Evolutionary conservation across 257 asterid genomes (phyloP).

Genomic region (Orobanche coerulescens): DNA sequence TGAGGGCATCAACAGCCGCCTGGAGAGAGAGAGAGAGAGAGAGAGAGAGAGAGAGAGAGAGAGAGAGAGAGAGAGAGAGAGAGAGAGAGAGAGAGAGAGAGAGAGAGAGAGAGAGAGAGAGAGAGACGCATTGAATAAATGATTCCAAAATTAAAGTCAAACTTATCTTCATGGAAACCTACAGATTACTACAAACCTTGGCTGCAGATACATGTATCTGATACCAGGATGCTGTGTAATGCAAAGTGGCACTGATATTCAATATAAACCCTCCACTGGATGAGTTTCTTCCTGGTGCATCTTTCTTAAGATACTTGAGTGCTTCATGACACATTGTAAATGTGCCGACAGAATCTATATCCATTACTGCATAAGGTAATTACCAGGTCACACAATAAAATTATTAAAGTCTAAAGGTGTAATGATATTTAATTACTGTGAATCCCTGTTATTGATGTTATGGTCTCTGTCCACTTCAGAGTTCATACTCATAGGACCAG

Average conservation of each 20-base stretch:
- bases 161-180: slow-evolving; percentile 8
- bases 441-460: not conserved
- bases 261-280: slow-evolving; percentile 69
- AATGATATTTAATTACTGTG: not conserved
- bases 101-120: too few species aligned
- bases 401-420: slow-evolving; percentile 6
- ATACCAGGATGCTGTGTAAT: slow-evolving; percentile 87
- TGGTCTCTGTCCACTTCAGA: not conserved
- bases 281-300: slow-evolving; percentile 46
- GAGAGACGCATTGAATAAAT: not conserved
- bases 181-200: slow-evolving; percentile 49
- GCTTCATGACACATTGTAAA: slow-evolving; percentile 91
- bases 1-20: slow-evolving; percentile 83
- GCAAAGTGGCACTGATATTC: slow-evolving; percentile 86
- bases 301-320: slow-evolving; percentile 60
- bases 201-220: slow-evolving; percentile 92
- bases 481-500: not conserved
- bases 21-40: slow-evolving; percentile 21
- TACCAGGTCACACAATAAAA: slow-evolving; percentile 1
- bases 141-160: not conserved
- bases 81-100: too few species aligned
- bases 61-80: too few species aligned
- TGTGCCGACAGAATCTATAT: slow-evolving; percentile 92
- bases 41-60: too few species aligned
- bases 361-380: slow-evolving; percentile 48